Conservation (phyloP, 2,329 filamentous ascomycete genomes). For the Talaromyces sp. region DNA sequence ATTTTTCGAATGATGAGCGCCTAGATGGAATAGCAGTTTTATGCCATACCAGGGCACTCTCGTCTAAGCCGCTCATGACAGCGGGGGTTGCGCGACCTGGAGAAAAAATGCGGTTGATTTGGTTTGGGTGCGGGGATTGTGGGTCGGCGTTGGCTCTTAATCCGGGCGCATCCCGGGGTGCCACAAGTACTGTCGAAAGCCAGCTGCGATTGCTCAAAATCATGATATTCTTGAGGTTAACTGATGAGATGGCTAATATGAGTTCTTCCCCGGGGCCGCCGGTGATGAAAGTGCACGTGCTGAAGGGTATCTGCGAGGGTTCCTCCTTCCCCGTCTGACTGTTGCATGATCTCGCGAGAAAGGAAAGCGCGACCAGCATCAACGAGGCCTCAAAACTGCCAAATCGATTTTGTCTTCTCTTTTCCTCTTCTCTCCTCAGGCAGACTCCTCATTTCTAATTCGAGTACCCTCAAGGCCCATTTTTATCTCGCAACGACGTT, state of each 20-base stretch:
- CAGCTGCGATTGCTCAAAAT: too few species aligned
- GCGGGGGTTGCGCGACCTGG: not conserved
- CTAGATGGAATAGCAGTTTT: conserved; percentile 2
- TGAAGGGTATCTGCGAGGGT: not conserved
- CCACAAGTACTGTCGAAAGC: too few species aligned
- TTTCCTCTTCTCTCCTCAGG: not conserved
- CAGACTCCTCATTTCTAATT: not conserved
- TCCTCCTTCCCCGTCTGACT: not conserved
- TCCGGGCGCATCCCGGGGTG: too few species aligned
- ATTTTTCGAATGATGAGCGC: conserved; percentile 18
- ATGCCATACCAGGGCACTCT: conserved; percentile 7
- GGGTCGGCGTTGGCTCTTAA: not conserved
- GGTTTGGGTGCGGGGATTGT: not conserved
- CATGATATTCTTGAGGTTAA: too few species aligned
- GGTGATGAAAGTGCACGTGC: too few species aligned
- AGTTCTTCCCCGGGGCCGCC: too few species aligned
- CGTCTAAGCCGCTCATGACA: not conserved
- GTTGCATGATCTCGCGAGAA: not conserved
- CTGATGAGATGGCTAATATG: too few species aligned
- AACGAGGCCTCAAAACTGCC: not conserved
- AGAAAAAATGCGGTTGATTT: not conserved
- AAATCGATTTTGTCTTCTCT: not conserved
- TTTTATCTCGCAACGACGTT: not conserved
- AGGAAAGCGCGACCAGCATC: not conserved
- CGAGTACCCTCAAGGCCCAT: not conserved